These are phyloP conservation scores for Alternaria gansuensis DNA, from an alignment of 2,329 filamentous ascomycete genomes.

Conservation along the genomic window DNA sequence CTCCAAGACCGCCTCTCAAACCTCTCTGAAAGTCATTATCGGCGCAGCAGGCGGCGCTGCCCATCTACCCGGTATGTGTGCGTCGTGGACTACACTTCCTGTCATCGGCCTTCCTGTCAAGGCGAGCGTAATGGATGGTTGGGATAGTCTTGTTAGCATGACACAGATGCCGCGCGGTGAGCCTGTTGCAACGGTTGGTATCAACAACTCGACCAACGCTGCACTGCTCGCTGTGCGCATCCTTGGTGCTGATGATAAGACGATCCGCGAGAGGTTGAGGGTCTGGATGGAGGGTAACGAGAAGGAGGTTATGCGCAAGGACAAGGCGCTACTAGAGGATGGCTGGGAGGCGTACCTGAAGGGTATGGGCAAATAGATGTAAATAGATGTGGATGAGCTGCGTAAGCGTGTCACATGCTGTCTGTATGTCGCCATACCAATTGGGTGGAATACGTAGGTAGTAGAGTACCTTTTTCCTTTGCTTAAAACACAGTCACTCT, in stretches of 20 bases:
- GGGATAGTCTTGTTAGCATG: constrained; percentile 61
- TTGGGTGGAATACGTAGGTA: neutral
- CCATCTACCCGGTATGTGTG: constrained; percentile 63
- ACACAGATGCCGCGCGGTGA: constrained; percentile 62
- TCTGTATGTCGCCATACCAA: neutral
- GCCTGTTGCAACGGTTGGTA: constrained; percentile 55
- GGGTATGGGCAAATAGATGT: constrained; percentile 47
- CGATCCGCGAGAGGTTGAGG: constrained; percentile 66
- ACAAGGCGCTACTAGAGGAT: constrained; percentile 63
- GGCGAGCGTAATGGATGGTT: constrained; percentile 60
- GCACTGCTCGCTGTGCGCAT: constrained; percentile 59
- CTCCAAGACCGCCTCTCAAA: constrained; percentile 51
- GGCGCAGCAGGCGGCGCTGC: constrained; percentile 61
- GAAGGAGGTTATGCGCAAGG: constrained; percentile 71
- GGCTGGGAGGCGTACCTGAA: constrained; percentile 66
- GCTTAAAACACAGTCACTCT: neutral
- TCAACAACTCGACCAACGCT: constrained; percentile 59
- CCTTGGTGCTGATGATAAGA: constrained; percentile 59
- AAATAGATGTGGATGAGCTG: neutral
- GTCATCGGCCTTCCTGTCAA: constrained; percentile 63
- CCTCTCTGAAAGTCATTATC: constrained; percentile 58
- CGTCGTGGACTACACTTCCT: constrained; percentile 59
- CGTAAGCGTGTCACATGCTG: too few species aligned
- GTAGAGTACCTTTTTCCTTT: neutral
- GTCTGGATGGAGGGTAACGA: constrained; percentile 70